Evolutionary conservation across 1,284 basidiomycete species (phyloP), one percentile per base, ranked within the genome.

Genomic region (Tilletia horrida): DNA sequence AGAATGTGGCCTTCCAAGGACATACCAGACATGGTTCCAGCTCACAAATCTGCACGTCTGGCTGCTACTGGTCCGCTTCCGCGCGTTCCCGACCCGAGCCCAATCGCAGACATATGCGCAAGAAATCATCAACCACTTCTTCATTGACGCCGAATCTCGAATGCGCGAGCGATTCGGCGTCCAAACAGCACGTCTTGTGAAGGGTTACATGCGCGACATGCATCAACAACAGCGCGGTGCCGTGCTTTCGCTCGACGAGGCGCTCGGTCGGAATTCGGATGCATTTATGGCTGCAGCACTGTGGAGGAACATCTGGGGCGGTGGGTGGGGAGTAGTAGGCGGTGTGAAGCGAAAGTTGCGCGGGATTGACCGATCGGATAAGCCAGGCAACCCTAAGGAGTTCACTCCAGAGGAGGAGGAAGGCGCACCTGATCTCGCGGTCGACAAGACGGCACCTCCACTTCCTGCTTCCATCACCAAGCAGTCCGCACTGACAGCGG

Each of bases 11-110:
- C 85, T 98, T 14, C 94, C 95, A 2, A 89, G 90, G 7, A 97
- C 95, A 0, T 97, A 97, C 82, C 94, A 97, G 81, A 92, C 93
- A 4, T 98, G 94, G 91, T 97, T 97, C 84, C 92, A 92, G 31
- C 85, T 97, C 65, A 93, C 93, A 55, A 93, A 95, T 72, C 85
- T 97, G 47, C 94, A 98, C 83, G 85, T 97, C 66, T 93, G 94
- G 88, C 85, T 97, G 67, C 87, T 97, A 62, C 89, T 90, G 8
- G 89, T 91, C 59, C 90, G 95, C 23, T 86, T 97, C 29, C 90
- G 95, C 14, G 88, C 91, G 0, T 87, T 98, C 6, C 90, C 91
- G 1, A 76, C 85, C 2, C 85, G 87, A 0, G 85, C 88, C 61
- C 40, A 43, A 35, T 90, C 90, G 25, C 83, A 84, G 71, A 82